These are phyloP conservation scores for Hydnomerulius pinastri DNA, from an alignment of 768 basidiomycete species.

Conservation along the genomic window DNA sequence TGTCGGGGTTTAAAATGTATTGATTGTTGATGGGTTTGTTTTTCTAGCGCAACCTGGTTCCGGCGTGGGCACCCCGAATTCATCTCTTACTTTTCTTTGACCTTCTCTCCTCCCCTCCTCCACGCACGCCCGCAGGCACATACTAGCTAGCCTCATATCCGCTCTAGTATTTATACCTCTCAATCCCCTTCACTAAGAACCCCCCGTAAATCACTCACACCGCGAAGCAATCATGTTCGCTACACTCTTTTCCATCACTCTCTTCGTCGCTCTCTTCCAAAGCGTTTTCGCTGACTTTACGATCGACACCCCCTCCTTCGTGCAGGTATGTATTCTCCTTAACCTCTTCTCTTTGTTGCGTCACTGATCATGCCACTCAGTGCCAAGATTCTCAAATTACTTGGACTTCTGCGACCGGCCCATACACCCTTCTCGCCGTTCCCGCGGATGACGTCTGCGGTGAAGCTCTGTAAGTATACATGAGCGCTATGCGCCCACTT, in stretches of 20 bases:
- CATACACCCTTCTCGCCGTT: conserved; percentile 64
- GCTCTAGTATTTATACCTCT: conserved; percentile 12
- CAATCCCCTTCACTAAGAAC: neutral
- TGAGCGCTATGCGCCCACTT: neutral
- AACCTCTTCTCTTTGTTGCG: neutral
- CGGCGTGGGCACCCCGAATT: neutral
- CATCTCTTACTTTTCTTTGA: neutral
- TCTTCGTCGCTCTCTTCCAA: conserved; percentile 59
- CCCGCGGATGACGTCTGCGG: conserved; percentile 57
- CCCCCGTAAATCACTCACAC: neutral
- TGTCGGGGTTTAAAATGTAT: conserved; percentile 23
- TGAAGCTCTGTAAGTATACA: conserved; percentile 51
- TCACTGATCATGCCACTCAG: conserved; percentile 24
- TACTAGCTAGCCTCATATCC: conserved; percentile 16
- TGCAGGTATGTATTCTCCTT: conserved; percentile 46
- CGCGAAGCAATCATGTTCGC: conserved; percentile 59
- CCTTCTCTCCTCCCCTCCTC: neutral
- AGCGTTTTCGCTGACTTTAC: conserved; percentile 55
- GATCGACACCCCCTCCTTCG: conserved; percentile 51
- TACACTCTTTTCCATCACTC: conserved; percentile 74
- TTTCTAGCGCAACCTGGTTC: neutral
- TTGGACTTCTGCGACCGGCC: conserved; percentile 49
- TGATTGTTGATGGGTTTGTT: neutral
- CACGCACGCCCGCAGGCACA: neutral
- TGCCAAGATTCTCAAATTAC: conserved; percentile 51